A percentile compares a stretch with the other conserved stretches of the same genome.
phyloP scores from a whole-genome alignment of 164 flowering plant species.

The Aristolochia fimbriata region DNA sequence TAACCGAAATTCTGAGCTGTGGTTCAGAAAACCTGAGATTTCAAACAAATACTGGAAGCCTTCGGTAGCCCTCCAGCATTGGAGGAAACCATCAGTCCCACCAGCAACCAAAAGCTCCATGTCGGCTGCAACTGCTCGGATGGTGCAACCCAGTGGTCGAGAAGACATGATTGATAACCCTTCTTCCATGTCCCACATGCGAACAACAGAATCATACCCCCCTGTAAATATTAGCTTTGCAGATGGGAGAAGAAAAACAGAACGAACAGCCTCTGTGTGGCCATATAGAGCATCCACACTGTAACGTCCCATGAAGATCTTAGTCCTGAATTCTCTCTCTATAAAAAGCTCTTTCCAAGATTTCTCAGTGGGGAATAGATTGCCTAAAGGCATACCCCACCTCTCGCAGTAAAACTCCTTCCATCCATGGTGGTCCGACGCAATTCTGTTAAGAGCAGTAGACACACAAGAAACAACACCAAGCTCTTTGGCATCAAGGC shows the following conservation, averaged over 20 bases:
- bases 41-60: conserved; percentile 62
- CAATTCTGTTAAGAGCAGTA: conserved; percentile 43
- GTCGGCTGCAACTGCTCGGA: conserved; percentile 83
- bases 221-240: conserved; percentile 69
- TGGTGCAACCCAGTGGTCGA: conserved; percentile 65
- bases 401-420: conserved; percentile 77
- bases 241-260: conserved; percentile 60
- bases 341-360: conserved; percentile 85
- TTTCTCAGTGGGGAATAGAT: conserved; percentile 34
- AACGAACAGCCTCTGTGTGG: conserved; percentile 73
- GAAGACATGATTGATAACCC: conserved; percentile 60
- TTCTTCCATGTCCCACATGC: conserved; percentile 89
- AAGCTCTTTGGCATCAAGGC: conserved; percentile 76
- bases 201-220: conserved; percentile 68
- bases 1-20: conserved; percentile 42
- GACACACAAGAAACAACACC: conserved; percentile 83
- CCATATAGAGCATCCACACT: conserved; percentile 62
- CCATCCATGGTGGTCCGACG: conserved; percentile 78
- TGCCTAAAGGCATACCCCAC: conserved; percentile 66
- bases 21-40: conserved; percentile 29
- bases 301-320: conserved; percentile 62
- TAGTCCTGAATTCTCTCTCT: conserved; percentile 79
- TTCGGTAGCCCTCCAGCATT: conserved; percentile 70
- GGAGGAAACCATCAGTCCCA: conserved; percentile 80
- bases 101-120: conserved; percentile 71